A percentile compares a stretch with the other conserved stretches of the same genome.
Conservation (phyloP, 129 eudicot species). For the Pulicaria dysenterica region DNA sequence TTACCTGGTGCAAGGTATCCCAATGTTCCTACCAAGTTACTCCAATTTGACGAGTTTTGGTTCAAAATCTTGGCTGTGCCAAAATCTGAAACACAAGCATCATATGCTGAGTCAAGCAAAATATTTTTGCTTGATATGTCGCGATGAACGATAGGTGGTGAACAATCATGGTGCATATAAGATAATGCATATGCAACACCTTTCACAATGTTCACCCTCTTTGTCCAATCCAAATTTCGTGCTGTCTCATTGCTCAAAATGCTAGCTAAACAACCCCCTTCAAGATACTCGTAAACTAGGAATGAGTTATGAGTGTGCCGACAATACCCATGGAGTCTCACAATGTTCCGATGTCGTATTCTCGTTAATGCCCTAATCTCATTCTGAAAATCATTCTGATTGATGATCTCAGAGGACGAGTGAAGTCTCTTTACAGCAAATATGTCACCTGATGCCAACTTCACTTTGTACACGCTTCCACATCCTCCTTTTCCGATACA, state of each 20-base stretch:
- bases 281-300: constrained; percentile 26
- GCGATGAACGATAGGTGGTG: constrained; percentile 38
- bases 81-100: constrained; percentile 40
- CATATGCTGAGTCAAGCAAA: constrained; percentile 28
- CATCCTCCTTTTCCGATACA: constrained; percentile 33
- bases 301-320: constrained; percentile 19
- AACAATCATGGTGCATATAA: constrained; percentile 48
- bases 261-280: constrained; percentile 23
- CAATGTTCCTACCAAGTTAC: constrained; percentile 30
- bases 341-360: constrained; percentile 34
- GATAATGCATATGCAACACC: constrained; percentile 41
- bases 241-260: constrained; percentile 12
- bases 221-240: constrained; percentile 23
- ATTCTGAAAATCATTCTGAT: not conserved
- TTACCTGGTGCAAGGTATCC: constrained; percentile 48
- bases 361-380: constrained; percentile 23
- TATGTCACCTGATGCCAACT: constrained; percentile 9
- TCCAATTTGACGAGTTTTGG: constrained; percentile 32
- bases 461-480: constrained; percentile 38
- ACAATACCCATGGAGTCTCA: constrained; percentile 33
- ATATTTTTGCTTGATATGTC: constrained; percentile 45
- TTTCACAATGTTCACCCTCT: constrained; percentile 37
- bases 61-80: constrained; percentile 33
- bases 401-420: not conserved
- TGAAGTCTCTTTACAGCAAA: constrained; percentile 27